Evolutionary conservation across 257 asterid species (phyloP), one percentile per base, ranked within the genome.

Genomic region (Solanum sitiens): DNA sequence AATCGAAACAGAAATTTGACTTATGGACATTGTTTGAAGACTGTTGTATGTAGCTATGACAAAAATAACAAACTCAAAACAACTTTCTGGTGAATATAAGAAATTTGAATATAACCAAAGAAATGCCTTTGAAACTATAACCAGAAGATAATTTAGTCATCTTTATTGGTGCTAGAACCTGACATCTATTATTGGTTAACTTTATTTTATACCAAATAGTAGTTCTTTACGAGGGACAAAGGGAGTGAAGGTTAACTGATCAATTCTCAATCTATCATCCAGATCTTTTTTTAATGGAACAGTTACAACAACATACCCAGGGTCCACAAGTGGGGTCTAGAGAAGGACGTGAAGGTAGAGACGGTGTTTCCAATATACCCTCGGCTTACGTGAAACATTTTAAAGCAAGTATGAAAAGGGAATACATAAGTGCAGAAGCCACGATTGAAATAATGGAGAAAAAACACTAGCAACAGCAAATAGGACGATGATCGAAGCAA

Each of bases 1-100:
- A 89, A 91, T 84, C 72, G 61, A 84, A 79, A 87, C 53, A 87
- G 79, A 89, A 83, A 77, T 35, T 86, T 86, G 50, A 71, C 72
- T 71, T 33, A 86, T 47, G 45, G 40, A 40, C 15, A 45, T 45
- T 79, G 65, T 79, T 44, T 16, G 25, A 79, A 79, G 65, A 79
- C 65, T 45, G n/a, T 79, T 45, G 35, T 42, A 77, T 40, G 84
- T 14, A 79, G 84, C 84, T 25, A 79, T 79, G 63, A 27, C 39
- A 15, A 79, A 79, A 79, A 79, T 45, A 44, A 79, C 65, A 79
- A 44, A 79, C 84, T 14, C 33, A 79, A 44, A 45, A 79, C 84
- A 77, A 25, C 8, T 79, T 25, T 45, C 40, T 25, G 84, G 50
- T 44, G 25, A 79, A 79, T 39, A 32, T 45, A 74, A 44, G 63